Percentiles rank a stretch among this genome's conserved stretches.
These are phyloP conservation scores for Volvox reticuliferus DNA, from an alignment of 139 green algal genomes.

Conservation along the genomic window DNA sequence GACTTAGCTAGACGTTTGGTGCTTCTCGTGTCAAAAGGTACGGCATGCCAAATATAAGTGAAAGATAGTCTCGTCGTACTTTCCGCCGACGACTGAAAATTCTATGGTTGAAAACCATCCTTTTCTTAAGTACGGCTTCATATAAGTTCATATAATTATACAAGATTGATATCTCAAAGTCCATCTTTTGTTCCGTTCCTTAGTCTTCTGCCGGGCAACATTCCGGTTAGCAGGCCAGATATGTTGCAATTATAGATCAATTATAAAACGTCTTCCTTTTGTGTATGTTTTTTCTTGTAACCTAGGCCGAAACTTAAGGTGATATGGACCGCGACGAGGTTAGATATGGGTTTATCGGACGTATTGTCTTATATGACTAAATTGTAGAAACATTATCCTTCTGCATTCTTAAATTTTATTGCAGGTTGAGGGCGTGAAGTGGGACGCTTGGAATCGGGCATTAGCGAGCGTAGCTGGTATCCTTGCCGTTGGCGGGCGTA, in stretches of 20 bases:
- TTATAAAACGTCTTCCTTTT: neutral
- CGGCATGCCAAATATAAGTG: too few species aligned
- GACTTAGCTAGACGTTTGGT: too few species aligned
- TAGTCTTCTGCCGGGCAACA: too few species aligned
- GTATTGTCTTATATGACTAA: neutral
- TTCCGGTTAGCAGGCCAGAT: too few species aligned
- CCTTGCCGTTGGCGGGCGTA: neutral
- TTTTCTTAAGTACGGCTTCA: too few species aligned
- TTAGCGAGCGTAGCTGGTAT: neutral
- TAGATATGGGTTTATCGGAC: conserved; percentile 3
- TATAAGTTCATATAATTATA: too few species aligned
- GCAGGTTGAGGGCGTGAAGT: conserved; percentile 30
- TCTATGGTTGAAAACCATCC: too few species aligned
- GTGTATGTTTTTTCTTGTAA: neutral
- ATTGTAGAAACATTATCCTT: neutral
- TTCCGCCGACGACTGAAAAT: too few species aligned
- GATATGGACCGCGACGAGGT: conserved; percentile 31
- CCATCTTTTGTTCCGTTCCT: too few species aligned
- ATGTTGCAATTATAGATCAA: neutral
- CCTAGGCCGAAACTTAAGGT: neutral
- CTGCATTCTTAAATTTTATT: neutral
- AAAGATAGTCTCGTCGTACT: too few species aligned
- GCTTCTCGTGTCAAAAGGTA: too few species aligned
- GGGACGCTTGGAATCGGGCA: conserved; percentile 32
- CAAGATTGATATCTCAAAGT: too few species aligned